Evolutionary conservation across 495 filamentous ascomycete species (phyloP).

Genomic region (Annulohypoxylon stygium): DNA sequence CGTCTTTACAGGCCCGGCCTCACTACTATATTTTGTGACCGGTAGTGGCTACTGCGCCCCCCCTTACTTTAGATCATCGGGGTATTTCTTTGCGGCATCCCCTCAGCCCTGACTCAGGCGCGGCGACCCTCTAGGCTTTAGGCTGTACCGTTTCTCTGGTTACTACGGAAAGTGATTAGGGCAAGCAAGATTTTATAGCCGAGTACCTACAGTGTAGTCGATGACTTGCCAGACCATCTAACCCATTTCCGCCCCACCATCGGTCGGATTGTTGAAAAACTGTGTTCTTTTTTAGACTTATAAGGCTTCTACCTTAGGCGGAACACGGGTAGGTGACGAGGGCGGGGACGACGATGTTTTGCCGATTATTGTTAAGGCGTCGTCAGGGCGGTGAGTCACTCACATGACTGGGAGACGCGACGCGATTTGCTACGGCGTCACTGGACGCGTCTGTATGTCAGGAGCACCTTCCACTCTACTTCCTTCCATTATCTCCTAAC

Average conservation of each 20-base stretch:
- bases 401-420: background rate
- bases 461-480: background rate
- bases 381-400: background rate
- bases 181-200: slow-evolving; percentile 9
- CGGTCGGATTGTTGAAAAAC: background rate
- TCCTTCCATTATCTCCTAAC: background rate
- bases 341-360: background rate
- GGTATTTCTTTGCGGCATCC: slow-evolving; percentile 24
- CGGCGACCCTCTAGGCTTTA: background rate
- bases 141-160: slow-evolving; percentile 19
- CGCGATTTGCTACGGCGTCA: background rate
- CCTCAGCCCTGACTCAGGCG: background rate
- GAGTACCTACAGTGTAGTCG: background rate
- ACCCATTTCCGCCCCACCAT: background rate
- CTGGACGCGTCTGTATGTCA: background rate
- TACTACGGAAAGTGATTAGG: background rate
- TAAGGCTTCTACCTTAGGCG: background rate
- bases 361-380: background rate
- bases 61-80: slow-evolving; percentile 23
- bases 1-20: slow-evolving; percentile 20
- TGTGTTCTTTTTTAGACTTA: background rate
- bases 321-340: background rate
- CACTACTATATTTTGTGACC: background rate
- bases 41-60: slow-evolving; percentile 24
- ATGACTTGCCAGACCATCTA: slow-evolving; percentile 3